A percentile compares a stretch with the other conserved stretches of the same genome.
These are phyloP conservation scores for Eucalyptus pauciflora DNA, from an alignment of 345 rosid genomes.

Conservation along the genomic window DNA sequence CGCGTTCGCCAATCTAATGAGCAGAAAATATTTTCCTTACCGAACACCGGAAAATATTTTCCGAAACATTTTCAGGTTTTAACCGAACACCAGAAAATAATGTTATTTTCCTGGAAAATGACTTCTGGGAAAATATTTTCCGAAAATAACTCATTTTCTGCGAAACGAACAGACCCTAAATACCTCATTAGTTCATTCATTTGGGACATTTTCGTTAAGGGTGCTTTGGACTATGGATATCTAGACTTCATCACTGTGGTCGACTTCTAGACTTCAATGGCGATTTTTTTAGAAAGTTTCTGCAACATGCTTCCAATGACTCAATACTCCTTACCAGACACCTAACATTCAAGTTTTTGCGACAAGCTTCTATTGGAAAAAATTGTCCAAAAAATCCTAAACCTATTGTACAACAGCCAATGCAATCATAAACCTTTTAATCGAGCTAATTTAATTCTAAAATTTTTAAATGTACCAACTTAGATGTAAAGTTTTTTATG, in stretches of 20 bases:
- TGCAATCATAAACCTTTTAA: neutral
- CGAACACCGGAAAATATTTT: no score
- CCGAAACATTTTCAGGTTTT: no score
- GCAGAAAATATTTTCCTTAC: no score
- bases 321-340: neutral
- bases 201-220: neutral
- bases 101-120: no score
- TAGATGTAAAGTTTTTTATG: neutral
- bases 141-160: no score
- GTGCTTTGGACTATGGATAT: neutral
- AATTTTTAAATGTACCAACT: neutral
- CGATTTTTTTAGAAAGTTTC: neutral
- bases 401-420: rapidly evolving
- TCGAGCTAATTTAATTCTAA: no score
- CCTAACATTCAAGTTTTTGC: neutral
- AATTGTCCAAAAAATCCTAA: neutral
- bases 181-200: neutral
- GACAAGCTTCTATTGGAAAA: neutral
- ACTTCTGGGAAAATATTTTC: no score
- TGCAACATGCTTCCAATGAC: neutral
- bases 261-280: neutral
- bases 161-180: no score
- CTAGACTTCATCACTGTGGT: neutral
- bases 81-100: no score
- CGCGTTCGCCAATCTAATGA: no score